Percentiles rank a stretch among this genome's conserved stretches.
Conservation (phyloP, 2,329 filamentous ascomycete species). For the Venturia carpophila region DNA sequence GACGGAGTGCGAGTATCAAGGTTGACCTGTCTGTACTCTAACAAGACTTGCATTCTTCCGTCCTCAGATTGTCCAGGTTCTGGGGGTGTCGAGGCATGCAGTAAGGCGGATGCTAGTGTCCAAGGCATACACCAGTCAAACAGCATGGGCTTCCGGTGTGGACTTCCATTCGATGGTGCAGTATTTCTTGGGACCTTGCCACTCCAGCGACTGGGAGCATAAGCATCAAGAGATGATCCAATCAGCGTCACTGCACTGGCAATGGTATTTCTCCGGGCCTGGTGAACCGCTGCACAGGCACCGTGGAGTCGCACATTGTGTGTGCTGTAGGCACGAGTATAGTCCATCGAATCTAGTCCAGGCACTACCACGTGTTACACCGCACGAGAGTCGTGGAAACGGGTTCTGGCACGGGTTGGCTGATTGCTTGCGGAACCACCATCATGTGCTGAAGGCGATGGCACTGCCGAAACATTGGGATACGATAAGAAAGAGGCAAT, state of each 20-base stretch:
- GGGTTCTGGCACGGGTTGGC: neutral
- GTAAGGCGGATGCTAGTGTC: neutral
- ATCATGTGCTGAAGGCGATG: neutral
- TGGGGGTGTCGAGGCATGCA: neutral
- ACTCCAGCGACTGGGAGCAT: neutral
- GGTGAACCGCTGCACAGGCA: no score
- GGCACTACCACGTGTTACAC: conserved; percentile 1
- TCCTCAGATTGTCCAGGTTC: neutral
- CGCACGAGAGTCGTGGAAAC: neutral
- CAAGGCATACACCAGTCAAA: neutral
- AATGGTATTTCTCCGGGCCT: no score
- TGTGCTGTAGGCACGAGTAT: neutral
- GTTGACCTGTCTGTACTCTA: neutral
- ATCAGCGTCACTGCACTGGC: neutral
- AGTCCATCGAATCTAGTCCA: neutral
- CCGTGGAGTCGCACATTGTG: neutral
- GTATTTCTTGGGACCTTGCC: neutral
- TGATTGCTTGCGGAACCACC: neutral
- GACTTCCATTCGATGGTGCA: neutral
- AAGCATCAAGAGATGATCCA: neutral
- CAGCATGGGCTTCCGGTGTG: neutral
- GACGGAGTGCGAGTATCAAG: neutral
- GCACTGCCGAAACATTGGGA: neutral
- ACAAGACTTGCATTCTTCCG: neutral
- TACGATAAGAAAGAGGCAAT: neutral